phyloP scores from a whole-genome alignment of 768 basidiomycete species.

The Psilocybe cubensis region DNA sequence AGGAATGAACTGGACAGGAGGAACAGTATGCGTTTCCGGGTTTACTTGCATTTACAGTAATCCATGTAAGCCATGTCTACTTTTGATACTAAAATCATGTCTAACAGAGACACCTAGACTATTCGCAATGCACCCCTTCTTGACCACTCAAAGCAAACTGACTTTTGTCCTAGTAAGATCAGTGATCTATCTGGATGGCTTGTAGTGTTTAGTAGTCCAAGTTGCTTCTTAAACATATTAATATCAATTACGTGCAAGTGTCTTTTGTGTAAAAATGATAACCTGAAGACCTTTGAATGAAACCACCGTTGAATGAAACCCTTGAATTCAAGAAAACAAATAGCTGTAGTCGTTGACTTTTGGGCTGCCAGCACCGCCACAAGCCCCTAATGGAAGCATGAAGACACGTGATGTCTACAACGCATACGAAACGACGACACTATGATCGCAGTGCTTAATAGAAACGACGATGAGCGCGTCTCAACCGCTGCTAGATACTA shows the following conservation, averaged over 20 bases:
- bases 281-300: no score
- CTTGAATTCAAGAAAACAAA: no score
- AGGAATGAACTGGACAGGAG: conserved; percentile 44
- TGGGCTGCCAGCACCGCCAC: no score
- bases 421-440: not conserved
- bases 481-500: conserved; percentile 75
- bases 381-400: not conserved
- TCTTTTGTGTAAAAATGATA: no score
- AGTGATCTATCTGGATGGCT: not conserved
- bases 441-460: not conserved
- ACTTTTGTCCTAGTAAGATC: no score
- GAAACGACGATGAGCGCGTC: conserved; percentile 54
- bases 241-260: not conserved
- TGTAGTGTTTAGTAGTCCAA: not conserved
- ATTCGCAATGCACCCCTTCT: conserved; percentile 47
- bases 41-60: conserved; percentile 41
- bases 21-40: conserved; percentile 41
- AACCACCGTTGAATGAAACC: no score
- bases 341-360: no score
- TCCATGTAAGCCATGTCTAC: conserved; percentile 37
- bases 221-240: not conserved
- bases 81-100: not conserved
- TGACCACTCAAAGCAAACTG: conserved; percentile 17
- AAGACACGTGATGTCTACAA: conserved; percentile 5
- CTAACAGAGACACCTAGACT: conserved; percentile 30